Base-by-base conservation (phyloP, 495 filamentous ascomycete genomes). In the Daldinia loculata region DNA sequence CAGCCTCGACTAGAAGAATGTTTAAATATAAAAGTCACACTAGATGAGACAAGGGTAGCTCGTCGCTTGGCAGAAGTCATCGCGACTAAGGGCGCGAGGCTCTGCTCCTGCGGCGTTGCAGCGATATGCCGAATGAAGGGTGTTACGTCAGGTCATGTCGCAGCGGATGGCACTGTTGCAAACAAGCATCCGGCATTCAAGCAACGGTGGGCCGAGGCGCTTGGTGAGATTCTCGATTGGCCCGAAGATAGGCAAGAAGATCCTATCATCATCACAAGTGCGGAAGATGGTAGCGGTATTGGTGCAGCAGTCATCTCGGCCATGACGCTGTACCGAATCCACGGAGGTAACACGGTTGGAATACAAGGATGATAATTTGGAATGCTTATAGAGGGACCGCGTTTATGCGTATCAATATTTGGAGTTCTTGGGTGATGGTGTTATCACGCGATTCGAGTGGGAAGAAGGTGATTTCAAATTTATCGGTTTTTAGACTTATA, bases 151-250 rank as follows among this genome's bases (percentile, higher is more conserved):
- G 92, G 89, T 82, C 91, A 93, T 76, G 92, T 94, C 38, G 92
- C 92, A 69, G 92, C 92, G 32, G 92, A 94, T 70, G 92, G 92
- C 14, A 90, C 88, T 7, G 91, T 94, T 27, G 94, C 93, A 83
- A 93, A 92, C 81, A 93, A 93, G 76, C 93, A 94, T 80, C 92
- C 92, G 1, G 89, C 93, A 80, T 94, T 94, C 84, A 91, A 93
- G 83, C 84, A 84, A 22, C 88, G 92, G 55, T 90, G 90, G 66
- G 92, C 92, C 3, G 82, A 87, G 68, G 92, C 92, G n/a, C 84
- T 94, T 22, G 85, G 91, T n/a, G 92, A 94, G 80, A 93, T 94
- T 69, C 83, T 94, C 7, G 91, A 91, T 75, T 94, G 92, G 92
- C 79, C 84, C 4, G 82, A 84, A 51, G 81, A 77, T 9, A 82